Evolutionary conservation across 2,329 filamentous ascomycete species (phyloP), one percentile per base, ranked within the genome.

Genomic region (Aspergillus transmontanensis): DNA sequence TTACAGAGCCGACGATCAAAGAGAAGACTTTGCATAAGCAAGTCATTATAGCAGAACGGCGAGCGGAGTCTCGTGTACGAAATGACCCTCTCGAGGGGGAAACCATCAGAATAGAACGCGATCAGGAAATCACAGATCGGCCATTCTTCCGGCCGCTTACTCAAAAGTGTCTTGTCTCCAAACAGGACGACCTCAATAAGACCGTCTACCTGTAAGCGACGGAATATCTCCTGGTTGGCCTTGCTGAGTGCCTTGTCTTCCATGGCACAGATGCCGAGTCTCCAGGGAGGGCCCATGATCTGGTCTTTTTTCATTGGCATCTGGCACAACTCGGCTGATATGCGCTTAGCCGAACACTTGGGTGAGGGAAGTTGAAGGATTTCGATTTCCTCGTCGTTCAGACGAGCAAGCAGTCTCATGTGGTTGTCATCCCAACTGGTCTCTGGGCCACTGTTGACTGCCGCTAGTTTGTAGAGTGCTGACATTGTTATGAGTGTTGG

Each of bases 61-160:
- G 94, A 94, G 62, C 94, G 88, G 7, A 94, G 86, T 72, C 92
- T 91, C 65, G 92, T 91, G 76, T 97, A 97, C 39, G 92, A 90
- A 70, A 97, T 94, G 3, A 93, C 94, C 75, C 97, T 97, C 67
- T 96, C 92, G 43, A 97, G 81, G 0, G 94, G 94, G 71, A 97
- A 97, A 0, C 94, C 94, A 75, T 96, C 93, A 0, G 93, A 96
- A 79, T 96, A 97, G 80, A 97, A 97, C 3, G 92, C 96, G 71
- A 97, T 96, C 58, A 97, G 81, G 72, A 95, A 97, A 79, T 97
- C 93, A 77, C 91, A 94, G 58, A 94, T 87, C 21, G 92, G 92
- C 92, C 92, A 96, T 74, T 96, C 94, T 78, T 94, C 91, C 59
- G 96, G 89, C 67, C 90, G 90, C 85, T 97, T 94, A 73, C 97